Percentiles rank a stretch among this genome's conserved stretches.
Evolutionary conservation across 139 green algal genomes (phyloP).

Genomic region (Closterium sp.): DNA sequence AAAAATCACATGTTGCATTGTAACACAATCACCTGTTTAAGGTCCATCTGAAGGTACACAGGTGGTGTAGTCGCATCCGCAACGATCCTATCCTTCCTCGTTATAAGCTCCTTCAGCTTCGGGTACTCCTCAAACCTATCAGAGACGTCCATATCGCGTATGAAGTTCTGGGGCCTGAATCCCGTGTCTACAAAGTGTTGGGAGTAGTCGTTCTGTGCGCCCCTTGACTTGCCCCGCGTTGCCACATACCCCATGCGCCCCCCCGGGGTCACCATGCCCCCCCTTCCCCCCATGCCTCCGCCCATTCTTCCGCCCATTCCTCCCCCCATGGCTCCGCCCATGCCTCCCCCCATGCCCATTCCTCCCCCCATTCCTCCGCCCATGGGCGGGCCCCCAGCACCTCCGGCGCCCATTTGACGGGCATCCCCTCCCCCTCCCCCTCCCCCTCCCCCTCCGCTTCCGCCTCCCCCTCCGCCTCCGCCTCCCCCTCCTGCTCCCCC

Average conservation of each 20-base stretch:
- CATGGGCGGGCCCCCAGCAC: too few species aligned
- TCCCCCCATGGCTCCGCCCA: neutral
- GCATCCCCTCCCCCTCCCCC: neutral
- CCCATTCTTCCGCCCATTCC: constrained; percentile 13
- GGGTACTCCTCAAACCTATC: constrained; percentile 79
- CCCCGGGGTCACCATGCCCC: constrained; percentile 16
- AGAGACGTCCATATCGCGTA: constrained; percentile 66
- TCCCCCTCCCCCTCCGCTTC: neutral
- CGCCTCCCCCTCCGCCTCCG: neutral
- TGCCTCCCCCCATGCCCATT: too few species aligned
- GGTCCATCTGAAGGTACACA: constrained; percentile 66
- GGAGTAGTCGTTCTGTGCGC: constrained; percentile 75
- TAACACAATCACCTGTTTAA: constrained; percentile 27
- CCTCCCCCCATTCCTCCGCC: too few species aligned
- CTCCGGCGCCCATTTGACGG: neutral
- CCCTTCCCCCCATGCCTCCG: neutral
- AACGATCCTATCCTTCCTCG: constrained; percentile 67
- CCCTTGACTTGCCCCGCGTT: constrained; percentile 26
- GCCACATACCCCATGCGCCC: constrained; percentile 9
- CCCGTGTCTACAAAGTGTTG: constrained; percentile 86
- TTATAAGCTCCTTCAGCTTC: constrained; percentile 67
- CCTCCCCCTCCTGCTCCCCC: neutral
- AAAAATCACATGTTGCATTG: neutral
- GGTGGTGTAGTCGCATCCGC: constrained; percentile 53
- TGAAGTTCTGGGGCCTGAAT: constrained; percentile 76